Evolutionary conservation across 2,329 filamentous ascomycete genomes (phyloP).

Genomic region (Parastagonospora avenae): DNA sequence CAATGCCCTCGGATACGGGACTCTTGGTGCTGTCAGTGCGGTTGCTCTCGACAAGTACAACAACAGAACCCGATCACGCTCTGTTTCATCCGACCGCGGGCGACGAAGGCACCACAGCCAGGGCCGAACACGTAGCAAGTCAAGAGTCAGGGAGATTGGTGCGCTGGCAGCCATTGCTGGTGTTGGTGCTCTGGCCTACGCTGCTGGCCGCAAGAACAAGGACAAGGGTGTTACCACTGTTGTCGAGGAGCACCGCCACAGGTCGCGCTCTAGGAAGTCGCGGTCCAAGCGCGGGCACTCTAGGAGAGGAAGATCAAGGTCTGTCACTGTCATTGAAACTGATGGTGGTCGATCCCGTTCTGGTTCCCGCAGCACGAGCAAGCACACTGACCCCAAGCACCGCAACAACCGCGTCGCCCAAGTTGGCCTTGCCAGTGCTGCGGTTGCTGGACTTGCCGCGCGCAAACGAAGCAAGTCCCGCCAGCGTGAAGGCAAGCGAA

Average conservation of each 20-base stretch:
- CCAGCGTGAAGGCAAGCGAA: constrained; percentile 57
- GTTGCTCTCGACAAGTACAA: constrained; percentile 61
- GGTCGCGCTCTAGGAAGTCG: constrained; percentile 50
- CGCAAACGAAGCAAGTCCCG: constrained; percentile 63
- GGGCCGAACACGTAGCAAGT: constrained; percentile 41
- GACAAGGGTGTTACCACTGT: constrained; percentile 51
- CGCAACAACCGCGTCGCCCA: constrained; percentile 65
- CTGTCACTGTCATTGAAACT: constrained; percentile 41
- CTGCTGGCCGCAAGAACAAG: constrained; percentile 53
- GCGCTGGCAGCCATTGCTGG: constrained; percentile 66
- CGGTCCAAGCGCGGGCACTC: constrained; percentile 8
- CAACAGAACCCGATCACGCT: constrained; percentile 53
- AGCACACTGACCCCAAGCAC: constrained; percentile 53
- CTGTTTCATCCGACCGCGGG: constrained; percentile 43
- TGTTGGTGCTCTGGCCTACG: constrained; percentile 64
- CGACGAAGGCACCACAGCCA: constrained; percentile 28
- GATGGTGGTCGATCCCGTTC: constrained; percentile 38
- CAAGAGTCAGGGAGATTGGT: constrained; percentile 58
- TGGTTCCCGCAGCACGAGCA: constrained; percentile 51
- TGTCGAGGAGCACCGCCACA: constrained; percentile 54
- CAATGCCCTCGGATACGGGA: constrained; percentile 64
- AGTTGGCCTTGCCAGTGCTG: constrained; percentile 66
- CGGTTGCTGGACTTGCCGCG: constrained; percentile 65
- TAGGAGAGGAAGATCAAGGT: constrained; percentile 32
- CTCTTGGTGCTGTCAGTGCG: constrained; percentile 65